Percentiles rank a stretch among this genome's conserved stretches.
phyloP scores from a whole-genome alignment of 1,284 basidiomycete genomes.

The Apiotrichum gracile region DNA sequence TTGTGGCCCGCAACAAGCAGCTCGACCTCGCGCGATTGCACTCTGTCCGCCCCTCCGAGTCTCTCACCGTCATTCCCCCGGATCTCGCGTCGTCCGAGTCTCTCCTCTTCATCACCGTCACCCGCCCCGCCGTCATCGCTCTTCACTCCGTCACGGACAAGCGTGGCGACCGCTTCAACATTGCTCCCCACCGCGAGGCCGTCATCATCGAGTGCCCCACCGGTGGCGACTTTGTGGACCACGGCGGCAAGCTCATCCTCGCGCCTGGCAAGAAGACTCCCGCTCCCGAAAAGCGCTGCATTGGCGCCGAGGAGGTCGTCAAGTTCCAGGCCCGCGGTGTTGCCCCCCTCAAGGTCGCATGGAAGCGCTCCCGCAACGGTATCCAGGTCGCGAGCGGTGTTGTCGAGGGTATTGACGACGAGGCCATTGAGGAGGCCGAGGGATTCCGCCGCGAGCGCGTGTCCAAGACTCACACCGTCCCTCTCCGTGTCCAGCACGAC shows the following conservation, averaged over 20 bases:
- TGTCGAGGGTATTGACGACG: constrained; percentile 75
- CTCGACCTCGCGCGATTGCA: constrained; percentile 48
- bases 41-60: constrained; percentile 35
- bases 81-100: constrained; percentile 64
- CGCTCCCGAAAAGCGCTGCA: constrained; percentile 57
- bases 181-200: constrained; percentile 60
- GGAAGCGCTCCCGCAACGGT: constrained; percentile 55
- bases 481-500: constrained; percentile 34
- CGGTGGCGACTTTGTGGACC: constrained; percentile 46
- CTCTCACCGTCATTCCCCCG: constrained; percentile 33
- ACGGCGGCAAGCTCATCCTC: constrained; percentile 20
- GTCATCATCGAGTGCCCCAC: constrained; percentile 73
- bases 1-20: constrained; percentile 16
- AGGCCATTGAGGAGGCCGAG: constrained; percentile 20
- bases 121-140: constrained; percentile 63
- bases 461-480: constrained; percentile 35
- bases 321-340: constrained; percentile 68
- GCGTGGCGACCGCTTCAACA: constrained; percentile 59
- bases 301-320: constrained; percentile 60
- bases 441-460: constrained; percentile 28
- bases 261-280: constrained; percentile 27
- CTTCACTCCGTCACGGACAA: constrained; percentile 67
- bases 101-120: constrained; percentile 64
- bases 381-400: constrained; percentile 57
- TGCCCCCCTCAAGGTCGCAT: constrained; percentile 68